A percentile compares a stretch with the other conserved stretches of the same genome.
phyloP scores from a whole-genome alignment of 805 yeast species.

The Starmerella potacharoeniae region DNA sequence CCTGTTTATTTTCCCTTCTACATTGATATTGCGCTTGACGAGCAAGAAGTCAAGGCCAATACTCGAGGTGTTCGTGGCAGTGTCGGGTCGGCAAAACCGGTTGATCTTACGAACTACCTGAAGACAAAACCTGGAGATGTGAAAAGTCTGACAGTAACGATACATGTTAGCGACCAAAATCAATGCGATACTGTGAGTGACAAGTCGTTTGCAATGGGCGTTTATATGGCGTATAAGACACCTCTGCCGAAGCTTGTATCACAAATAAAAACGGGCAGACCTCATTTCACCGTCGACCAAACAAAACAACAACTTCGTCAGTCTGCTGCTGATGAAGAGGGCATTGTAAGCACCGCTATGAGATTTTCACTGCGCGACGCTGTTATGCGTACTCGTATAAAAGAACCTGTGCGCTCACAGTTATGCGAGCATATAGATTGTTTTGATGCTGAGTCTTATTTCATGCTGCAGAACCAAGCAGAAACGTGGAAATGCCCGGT shows the following conservation, averaged over 20 bases:
- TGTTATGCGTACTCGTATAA: conserved; percentile 57
- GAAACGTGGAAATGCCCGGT: conserved; percentile 86
- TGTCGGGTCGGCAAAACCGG: conserved; percentile 73
- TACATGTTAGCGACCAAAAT: conserved; percentile 35
- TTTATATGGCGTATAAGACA: conserved; percentile 46
- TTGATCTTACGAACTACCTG: conserved; percentile 53
- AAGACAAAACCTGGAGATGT: conserved; percentile 8
- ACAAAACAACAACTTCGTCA: conserved; percentile 40
- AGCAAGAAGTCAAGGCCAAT: conserved; percentile 38
- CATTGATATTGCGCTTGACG: conserved; percentile 55
- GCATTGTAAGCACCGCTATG: conserved; percentile 54
- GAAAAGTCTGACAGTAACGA: conserved; percentile 4
- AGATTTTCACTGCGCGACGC: conserved; percentile 68
- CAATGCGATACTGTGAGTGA: conserved; percentile 39
- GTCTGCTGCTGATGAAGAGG: conserved; percentile 43
- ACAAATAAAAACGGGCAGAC: conserved; percentile 32
- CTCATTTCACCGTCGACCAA: conserved; percentile 42
- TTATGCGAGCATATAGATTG: conserved; percentile 76
- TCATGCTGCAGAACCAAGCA: conserved; percentile 64
- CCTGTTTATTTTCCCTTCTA: conserved; percentile 59
- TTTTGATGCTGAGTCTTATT: conserved; percentile 66
- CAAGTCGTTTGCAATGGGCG: conserved; percentile 33
- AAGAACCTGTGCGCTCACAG: conserved; percentile 57
- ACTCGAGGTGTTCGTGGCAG: conserved; percentile 66
- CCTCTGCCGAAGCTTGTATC: conserved; percentile 35